Base-by-base conservation (phyloP, 2,329 filamentous ascomycete genomes). In the Colletotrichum sp. region DNA sequence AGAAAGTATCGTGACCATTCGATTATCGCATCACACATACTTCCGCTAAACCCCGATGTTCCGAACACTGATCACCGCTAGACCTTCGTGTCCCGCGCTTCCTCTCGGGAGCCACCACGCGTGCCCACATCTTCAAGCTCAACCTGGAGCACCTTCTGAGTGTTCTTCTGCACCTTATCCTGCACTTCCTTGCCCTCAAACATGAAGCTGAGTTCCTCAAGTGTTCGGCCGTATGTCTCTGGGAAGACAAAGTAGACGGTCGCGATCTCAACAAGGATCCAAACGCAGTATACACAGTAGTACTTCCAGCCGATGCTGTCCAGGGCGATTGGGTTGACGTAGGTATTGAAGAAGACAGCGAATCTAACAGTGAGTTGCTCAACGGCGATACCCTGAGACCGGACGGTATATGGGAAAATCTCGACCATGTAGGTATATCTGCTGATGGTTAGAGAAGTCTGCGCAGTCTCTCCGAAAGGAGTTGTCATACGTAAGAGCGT, bases 241-340 rank as follows among this genome's bases (percentile, higher is more conserved):
- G 95, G 95, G 83, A 96, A 98, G 78, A 96, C 89, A 84, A 96
- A 94, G 85, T 93, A 97, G 67, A 97, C 94, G 92, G 85, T 79
- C 30, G 63, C 70, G 55, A 87, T 82, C 79, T 88, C 86, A 44
- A 87, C 85, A 3, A 81, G 80, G 15, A 88, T 82, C 82, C 86
- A 88, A 32, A 83, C 85, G 77, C 85, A 86, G 77, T 87, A 88
- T 12, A 86, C 85, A 32, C 86, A 84, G 44, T 87, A 82, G 75
- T 87, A 88, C 36, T 82, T 83, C 87, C 87, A 88, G 67, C 82
- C 79, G 26, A 85, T 82, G 21, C 82, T 82, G 13, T 80, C 73
- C 3, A 88, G 83, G 0, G 86, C 86, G 18, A 87, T 85, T 0
- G 87, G 85, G 81, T 88, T 88, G 79, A 87, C 85, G 36, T 87